Evolutionary conservation across 768 basidiomycete genomes (phyloP), one percentile per base, ranked within the genome.

Genomic region (Trametes cingulata): DNA sequence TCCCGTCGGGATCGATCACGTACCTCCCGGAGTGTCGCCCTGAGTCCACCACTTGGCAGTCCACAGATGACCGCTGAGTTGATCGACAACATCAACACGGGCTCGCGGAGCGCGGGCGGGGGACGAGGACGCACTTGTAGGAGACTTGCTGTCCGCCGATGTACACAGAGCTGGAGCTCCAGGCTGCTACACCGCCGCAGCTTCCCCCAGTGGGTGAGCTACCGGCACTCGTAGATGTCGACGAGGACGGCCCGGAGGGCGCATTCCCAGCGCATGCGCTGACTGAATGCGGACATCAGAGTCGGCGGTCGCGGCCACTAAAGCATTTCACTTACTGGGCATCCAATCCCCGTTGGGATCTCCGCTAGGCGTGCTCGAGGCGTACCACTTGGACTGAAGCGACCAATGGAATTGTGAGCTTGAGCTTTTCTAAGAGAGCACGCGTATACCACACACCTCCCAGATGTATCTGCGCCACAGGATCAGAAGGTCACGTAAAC

Each of bases 21-120:
- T 63, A 76, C 77, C 74, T 61, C 76, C 71, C 9, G 85, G 86
- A 41, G 68, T 76, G 66, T 85, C 80, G 42, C 75, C 77, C 68
- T 87, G 72, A 17, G 84, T 81, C 85, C 87, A 86, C 81, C 82
- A 87, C 55, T 82, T 78, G 2, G 85, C 84, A 13, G 78, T 80
- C 77, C 77, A 81, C 42, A 77, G 69, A 60, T 77, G 65, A 14
- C 75, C 74, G 61, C 72, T 74, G 64, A 29, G 52, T 51, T 24
- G 58, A 19, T 20, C 33, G 52, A 33, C 48, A 40, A 39, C 45
- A 52, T 65, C 65, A 65, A 62, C 65, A 65, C 40, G 53, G 56
- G 37, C 56, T 53, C 47, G 60, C 57, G 48, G 24, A 57, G 42
- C 54, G 60, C 9, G 51, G 50, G 51, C 59, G 59, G 36, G 57